Conservation (phyloP, 768 basidiomycete genomes). For the Podaxis pistillaris region DNA sequence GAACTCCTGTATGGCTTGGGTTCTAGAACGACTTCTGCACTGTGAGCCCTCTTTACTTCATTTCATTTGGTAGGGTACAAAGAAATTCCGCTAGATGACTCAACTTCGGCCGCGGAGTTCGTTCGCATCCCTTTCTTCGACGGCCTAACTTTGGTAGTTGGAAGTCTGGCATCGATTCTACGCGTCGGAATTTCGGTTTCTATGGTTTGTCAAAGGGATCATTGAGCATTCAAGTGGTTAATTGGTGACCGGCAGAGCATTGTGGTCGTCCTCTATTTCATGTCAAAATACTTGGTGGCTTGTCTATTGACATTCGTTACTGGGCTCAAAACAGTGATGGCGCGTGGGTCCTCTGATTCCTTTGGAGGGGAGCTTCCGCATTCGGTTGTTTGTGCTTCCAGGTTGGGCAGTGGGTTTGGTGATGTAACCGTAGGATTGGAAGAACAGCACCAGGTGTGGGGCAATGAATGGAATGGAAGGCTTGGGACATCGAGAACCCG, state of each 20-base stretch:
- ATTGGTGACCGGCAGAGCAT: not conserved
- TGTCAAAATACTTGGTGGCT: not conserved
- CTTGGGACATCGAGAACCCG: not conserved
- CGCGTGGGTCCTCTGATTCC: not conserved
- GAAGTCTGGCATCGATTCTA: not conserved
- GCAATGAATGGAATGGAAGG: not conserved
- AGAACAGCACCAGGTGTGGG: not conserved
- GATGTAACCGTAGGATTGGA: not conserved
- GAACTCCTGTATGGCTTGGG: conserved; percentile 6
- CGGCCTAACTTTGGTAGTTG: not conserved
- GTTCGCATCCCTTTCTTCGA: conserved; percentile 2
- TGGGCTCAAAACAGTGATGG: not conserved
- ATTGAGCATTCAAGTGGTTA: not conserved
- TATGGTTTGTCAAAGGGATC: conserved; percentile 4
- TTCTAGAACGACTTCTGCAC: conserved; percentile 2
- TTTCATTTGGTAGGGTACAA: not conserved
- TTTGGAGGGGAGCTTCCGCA: not conserved
- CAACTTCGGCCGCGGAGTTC: conserved; percentile 5
- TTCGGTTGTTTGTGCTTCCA: not conserved
- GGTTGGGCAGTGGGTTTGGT: not conserved
- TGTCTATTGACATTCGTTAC: not conserved
- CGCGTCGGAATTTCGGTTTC: conserved; percentile 3
- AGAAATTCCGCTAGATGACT: conserved; percentile 3
- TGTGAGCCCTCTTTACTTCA: conserved; percentile 4
- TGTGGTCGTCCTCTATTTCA: not conserved